A percentile compares a stretch with the other conserved stretches of the same genome.
phyloP scores from a whole-genome alignment of 1,284 basidiomycete genomes.

The Pulchroboletus neoregius region DNA sequence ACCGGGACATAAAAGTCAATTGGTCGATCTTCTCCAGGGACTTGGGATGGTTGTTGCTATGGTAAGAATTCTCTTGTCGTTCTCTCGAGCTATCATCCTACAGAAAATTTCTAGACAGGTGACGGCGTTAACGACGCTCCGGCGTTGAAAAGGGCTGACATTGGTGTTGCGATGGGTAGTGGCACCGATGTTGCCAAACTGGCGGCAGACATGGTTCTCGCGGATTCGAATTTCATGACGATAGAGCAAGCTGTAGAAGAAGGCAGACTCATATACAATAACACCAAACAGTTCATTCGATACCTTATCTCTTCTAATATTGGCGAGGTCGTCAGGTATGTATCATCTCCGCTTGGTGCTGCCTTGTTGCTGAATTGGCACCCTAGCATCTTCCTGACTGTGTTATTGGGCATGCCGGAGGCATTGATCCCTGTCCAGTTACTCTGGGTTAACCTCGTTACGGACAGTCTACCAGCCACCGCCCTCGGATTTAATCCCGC shows the following conservation, averaged over 20 bases:
- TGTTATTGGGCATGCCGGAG: constrained; percentile 97
- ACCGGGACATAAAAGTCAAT: constrained; percentile 91
- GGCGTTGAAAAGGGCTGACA: constrained; percentile 95
- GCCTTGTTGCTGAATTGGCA: constrained; percentile 7
- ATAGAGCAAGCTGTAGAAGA: constrained; percentile 96
- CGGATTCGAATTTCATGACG: constrained; percentile 87
- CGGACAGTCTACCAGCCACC: constrained; percentile 95
- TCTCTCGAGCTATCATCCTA: constrained; percentile 7
- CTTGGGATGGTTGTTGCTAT: constrained; percentile 96
- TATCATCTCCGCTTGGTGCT: not conserved
- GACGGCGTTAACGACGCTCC: constrained; percentile 98
- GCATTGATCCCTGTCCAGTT: constrained; percentile 97
- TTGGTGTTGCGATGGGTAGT: constrained; percentile 98
- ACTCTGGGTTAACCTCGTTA: constrained; percentile 95
- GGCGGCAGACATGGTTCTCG: constrained; percentile 95
- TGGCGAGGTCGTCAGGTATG: constrained; percentile 88
- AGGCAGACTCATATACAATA: constrained; percentile 96
- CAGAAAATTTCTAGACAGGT: constrained; percentile 58
- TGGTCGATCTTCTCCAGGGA: constrained; percentile 93
- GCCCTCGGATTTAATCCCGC: constrained; percentile 98
- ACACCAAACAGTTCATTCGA: constrained; percentile 97
- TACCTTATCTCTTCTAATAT: constrained; percentile 97
- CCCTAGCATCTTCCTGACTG: constrained; percentile 89
- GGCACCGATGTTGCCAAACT: constrained; percentile 99
- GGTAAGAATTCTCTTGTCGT: constrained; percentile 46